Evolutionary conservation across 805 yeast species (phyloP), one percentile per base, ranked within the genome.

Genomic region (Pichia insulana): DNA sequence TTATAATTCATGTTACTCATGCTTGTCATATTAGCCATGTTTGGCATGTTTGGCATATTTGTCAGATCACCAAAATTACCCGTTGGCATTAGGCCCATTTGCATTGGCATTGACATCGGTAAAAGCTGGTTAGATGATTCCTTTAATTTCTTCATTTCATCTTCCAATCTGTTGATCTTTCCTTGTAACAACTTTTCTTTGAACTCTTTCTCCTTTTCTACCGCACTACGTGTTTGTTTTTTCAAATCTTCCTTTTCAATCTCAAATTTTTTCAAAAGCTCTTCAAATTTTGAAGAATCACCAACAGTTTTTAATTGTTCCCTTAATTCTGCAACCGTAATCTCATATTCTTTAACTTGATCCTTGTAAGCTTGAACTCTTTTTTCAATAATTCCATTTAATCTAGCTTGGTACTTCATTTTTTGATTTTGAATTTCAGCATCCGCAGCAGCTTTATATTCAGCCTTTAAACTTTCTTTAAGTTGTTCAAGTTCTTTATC

Each of bases 171-270:
- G 72, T 77, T n/a, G 74, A 62, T 56, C 73, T 78, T 48, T 68
- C 67, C 50, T 69, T 71, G 51, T 50, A 76, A 63, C 58, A 81
- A 70, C 45, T 69, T 73, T 43, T 71, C 69, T 50, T 78, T 73
- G 58, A 82, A 71, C 45, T 74, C 81, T 37, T 70, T 71, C 52
- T 78, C 78, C 54, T 76, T 74, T 39, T 74, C 73, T 34, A 75
- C 71, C 20, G 74, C 72, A 41, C 66, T 64, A 38, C 74, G 63
- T 3, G 73, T 69, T 36, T 67, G 71, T 27, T 65, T 68, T 16
- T 71, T 66, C 36, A 68, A 65, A 45, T 66, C 62, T 48, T 64
- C 54, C 58, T 58, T 58, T 43, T 53, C 60, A 19, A 44, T 42
- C 22, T 54, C 58, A 35, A 55, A 49, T 47, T 40, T 45, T 39